Evolutionary conservation across 257 asterid genomes (phyloP).

Genomic region (Ajuga chamaepitys): DNA sequence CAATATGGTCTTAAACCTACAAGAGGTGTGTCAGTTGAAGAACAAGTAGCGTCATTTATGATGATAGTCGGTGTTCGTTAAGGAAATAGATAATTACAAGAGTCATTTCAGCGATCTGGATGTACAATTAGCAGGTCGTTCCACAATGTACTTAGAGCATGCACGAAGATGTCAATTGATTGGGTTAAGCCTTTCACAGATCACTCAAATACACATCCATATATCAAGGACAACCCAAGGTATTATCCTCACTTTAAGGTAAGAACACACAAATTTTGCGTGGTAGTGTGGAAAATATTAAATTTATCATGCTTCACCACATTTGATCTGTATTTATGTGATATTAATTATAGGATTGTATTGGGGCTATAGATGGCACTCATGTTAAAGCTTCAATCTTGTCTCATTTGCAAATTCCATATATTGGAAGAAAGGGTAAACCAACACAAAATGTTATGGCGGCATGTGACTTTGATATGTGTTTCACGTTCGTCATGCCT

Average conservation of each 20-base stretch:
- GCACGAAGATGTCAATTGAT: not conserved
- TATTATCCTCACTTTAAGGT: not conserved
- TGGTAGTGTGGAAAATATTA: too few species aligned
- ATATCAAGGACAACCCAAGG: not conserved
- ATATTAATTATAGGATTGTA: not conserved
- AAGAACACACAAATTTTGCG: too few species aligned
- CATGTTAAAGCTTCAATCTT: not conserved
- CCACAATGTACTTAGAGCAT: not conserved
- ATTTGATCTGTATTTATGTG: not conserved
- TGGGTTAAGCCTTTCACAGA: not conserved
- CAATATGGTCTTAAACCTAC: not conserved
- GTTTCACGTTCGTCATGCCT: not conserved
- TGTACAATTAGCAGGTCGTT: not conserved
- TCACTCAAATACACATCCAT: not conserved
- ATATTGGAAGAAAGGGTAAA: not conserved
- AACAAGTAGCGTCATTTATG: not conserved
- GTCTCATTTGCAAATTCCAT: not conserved
- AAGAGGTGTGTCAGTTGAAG: not conserved
- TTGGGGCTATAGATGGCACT: not conserved
- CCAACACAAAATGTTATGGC: not conserved
- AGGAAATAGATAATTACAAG: not conserved
- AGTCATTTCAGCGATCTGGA: not conserved
- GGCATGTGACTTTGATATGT: not conserved
- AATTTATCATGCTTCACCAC: too few species aligned
- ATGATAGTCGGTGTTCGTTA: not conserved